Evolutionary conservation across 164 flowering plant genomes (phyloP), one percentile per base, ranked within the genome.

Genomic region (Kingdonia uniflora): DNA sequence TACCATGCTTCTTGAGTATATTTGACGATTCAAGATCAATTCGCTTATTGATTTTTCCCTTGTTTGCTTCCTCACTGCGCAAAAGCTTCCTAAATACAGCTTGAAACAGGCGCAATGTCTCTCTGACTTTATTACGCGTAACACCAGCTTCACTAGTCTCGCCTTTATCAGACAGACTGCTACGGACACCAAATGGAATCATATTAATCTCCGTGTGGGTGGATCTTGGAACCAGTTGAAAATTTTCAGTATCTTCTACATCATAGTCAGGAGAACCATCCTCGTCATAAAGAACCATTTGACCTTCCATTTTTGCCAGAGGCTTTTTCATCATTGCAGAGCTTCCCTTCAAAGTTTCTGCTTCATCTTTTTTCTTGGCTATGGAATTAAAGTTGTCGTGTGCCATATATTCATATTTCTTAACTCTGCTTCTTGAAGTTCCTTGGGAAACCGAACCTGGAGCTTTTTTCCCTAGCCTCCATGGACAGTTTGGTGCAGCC

Each of bases 401-500:
- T n/a, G 26, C 40, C 19, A 14, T 26, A 1, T 17, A 24, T 16
- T 48, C 65, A 56, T 35, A 26, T 8, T 29, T 29, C 50, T 59
- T 77, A 19, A 17, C 66, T 49, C 65, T 63, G 23, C 42, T 64
- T 67, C n/a, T 63, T 35, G 41, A 33, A 21, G 20, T 21, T 42
- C 47, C 56, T 39, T 22, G 40, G 40, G 55, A 25, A 6, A 22
- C 14, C 13, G 33, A 23, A 26, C 11, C 5, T 14, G 55, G 24
- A 26, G 58, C 62, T 51, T 61, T 67, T 49, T 69, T 73, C 3
- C 62, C 74, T 56, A 68, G 66, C 42, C 54, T 66, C 83, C 75
- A 69, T 5, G 84, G 80, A 68, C 74, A 72, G 50, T 65, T 55
- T 52, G 65, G 46, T 49, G 70, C 67, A 73, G 82, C 82, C 80